Evolutionary conservation across 108 stramenopile genomes (phyloP).

Genomic region (Hondaea fermentalgiana): DNA sequence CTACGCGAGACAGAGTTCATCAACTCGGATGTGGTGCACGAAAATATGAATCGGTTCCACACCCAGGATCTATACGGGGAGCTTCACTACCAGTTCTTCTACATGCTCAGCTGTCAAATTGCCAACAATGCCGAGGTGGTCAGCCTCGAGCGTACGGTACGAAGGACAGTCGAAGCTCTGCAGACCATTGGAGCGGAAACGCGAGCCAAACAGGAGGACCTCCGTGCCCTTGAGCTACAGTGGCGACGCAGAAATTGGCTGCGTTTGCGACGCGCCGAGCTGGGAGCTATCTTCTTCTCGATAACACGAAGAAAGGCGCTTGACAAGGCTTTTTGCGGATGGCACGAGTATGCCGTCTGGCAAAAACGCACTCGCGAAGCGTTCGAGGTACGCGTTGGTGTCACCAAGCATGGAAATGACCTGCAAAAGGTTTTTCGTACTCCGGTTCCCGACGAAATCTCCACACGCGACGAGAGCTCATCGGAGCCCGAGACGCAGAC

Average conservation of each 20-base stretch:
- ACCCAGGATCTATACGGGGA: background rate
- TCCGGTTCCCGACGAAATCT: background rate
- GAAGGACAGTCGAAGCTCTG: background rate
- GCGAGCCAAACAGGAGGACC: background rate
- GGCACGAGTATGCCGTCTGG: background rate
- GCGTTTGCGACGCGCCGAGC: background rate
- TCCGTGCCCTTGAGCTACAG: background rate
- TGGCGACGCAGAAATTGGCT: background rate
- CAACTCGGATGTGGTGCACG: constrained; percentile 6
- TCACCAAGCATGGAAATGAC: background rate
- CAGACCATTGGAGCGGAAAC: background rate
- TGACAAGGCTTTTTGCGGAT: background rate
- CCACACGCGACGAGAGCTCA: no score
- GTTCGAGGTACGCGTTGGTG: background rate
- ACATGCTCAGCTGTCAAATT: background rate
- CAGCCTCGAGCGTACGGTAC: background rate
- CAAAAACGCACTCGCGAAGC: background rate
- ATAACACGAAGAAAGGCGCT: background rate
- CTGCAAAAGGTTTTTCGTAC: background rate
- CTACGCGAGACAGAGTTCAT: background rate
- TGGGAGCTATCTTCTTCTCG: background rate
- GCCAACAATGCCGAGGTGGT: background rate
- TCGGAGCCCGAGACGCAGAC: background rate
- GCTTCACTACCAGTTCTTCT: background rate
- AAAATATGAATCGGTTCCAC: background rate